Evolutionary conservation across 2,329 filamentous ascomycete genomes (phyloP).

Genomic region (Pyricularia pennisetigena): DNA sequence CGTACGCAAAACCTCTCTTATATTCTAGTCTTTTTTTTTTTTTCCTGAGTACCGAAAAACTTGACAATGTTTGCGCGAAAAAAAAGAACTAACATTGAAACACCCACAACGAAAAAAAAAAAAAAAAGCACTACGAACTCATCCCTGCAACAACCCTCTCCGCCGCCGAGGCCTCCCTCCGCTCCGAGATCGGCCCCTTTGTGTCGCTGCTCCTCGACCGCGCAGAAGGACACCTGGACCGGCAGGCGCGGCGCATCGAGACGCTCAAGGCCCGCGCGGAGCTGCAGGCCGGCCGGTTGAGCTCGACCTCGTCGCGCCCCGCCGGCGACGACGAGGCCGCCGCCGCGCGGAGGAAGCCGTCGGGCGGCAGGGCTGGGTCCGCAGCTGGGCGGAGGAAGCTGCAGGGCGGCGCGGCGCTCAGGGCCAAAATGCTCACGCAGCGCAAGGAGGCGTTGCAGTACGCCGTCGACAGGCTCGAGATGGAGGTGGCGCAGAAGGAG

Average conservation of each 20-base stretch:
- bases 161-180: constrained; percentile 72
- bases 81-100: neutral
- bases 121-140: constrained; percentile 73
- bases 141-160: constrained; percentile 77
- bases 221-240: constrained; percentile 75
- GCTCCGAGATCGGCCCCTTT: constrained; percentile 84
- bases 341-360: neutral
- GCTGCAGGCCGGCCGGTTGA: constrained; percentile 63
- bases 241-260: constrained; percentile 73
- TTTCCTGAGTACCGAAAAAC: too few relatives aligned
- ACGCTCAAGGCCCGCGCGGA: constrained; percentile 74
- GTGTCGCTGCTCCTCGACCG: constrained; percentile 69
- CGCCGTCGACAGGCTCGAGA: constrained; percentile 73
- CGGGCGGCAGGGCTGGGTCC: constrained; percentile 7
- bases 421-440: constrained; percentile 56
- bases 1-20: constrained; percentile 25
- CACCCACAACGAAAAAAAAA: constrained; percentile 21
- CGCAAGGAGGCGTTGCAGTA: constrained; percentile 81
- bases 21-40: too few relatives aligned
- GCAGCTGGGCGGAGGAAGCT: constrained; percentile 27
- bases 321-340: constrained; percentile 13
- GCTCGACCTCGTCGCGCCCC: constrained; percentile 14
- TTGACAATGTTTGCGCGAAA: neutral
- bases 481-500: constrained; percentile 74
- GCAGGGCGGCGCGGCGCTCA: constrained; percentile 40